Percentiles rank a stretch among this genome's conserved stretches.
Conservation (phyloP, 2,329 filamentous ascomycete species). For the Colletotrichum noveboracense region DNA sequence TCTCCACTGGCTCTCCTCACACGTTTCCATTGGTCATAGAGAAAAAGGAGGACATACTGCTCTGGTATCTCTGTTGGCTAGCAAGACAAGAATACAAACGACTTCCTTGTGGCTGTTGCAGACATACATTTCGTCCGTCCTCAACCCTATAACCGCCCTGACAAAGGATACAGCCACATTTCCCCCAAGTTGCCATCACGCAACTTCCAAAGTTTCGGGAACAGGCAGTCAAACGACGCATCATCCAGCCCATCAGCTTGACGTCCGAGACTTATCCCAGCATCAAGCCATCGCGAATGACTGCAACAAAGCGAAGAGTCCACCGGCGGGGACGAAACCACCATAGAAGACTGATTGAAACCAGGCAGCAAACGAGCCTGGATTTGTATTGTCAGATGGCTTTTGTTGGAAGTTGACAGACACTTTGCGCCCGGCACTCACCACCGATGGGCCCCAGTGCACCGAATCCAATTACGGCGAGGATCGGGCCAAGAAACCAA, state of each 20-base stretch:
- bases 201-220: fast-evolving
- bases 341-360: no score
- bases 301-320: neutral
- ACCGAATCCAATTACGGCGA: no score
- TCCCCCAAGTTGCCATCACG: fast-evolving
- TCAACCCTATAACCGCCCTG: neutral
- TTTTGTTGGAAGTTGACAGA: no score
- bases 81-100: no score
- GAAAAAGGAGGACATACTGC: neutral
- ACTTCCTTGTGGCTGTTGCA: fast-evolving
- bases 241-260: neutral
- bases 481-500: no score
- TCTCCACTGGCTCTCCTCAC: neutral
- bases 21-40: neutral
- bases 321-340: no score
- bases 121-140: neutral
- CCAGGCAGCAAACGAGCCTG: no score
- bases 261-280: fast-evolving
- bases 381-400: no score
- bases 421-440: no score
- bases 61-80: no score
- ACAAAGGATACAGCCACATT: neutral
- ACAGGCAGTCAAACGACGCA: neutral
- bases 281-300: fast-evolving
- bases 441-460: no score